A percentile compares a stretch with the other conserved stretches of the same genome.
These are phyloP conservation scores for Cystobasidium sp. DNA, from an alignment of 1,284 basidiomycete species.

Conservation along the genomic window DNA sequence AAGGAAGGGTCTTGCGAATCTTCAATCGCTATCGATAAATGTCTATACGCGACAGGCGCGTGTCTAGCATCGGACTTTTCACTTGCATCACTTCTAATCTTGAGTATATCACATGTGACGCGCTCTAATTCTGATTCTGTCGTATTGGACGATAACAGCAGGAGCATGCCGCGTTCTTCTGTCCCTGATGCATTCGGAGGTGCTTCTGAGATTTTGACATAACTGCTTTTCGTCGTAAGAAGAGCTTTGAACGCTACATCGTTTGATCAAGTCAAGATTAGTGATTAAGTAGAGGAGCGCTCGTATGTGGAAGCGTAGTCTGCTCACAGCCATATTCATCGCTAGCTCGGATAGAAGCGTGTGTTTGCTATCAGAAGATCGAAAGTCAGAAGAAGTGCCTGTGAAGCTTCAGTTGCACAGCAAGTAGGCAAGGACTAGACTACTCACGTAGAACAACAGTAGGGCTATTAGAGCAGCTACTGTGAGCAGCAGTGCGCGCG, in stretches of 20 bases:
- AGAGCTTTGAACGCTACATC: conserved; percentile 9
- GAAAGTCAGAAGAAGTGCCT: background rate
- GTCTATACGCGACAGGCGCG: conserved; percentile 9
- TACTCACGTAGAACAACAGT: conserved; percentile 26
- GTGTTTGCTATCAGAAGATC: conserved; percentile 1
- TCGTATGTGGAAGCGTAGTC: background rate
- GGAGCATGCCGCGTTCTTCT: conserved; percentile 19
- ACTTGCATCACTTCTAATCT: conserved; percentile 9
- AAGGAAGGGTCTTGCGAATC: conserved; percentile 7
- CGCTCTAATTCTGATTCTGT: conserved; percentile 17
- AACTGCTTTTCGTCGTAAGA: background rate
- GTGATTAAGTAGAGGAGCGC: too few relatives aligned
- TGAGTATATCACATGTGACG: conserved; percentile 32
- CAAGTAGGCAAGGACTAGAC: background rate
- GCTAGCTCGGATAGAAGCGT: conserved; percentile 12
- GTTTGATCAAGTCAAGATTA: background rate
- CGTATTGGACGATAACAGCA: conserved; percentile 13
- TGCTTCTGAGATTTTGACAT: conserved; percentile 10
- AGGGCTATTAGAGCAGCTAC: conserved; percentile 12
- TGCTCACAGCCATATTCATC: conserved; percentile 27
- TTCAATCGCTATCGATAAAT: conserved; percentile 11
- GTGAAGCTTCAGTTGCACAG: background rate
- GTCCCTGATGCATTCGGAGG: background rate
- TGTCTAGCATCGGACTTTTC: background rate
- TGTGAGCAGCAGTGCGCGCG: conserved; percentile 4